phyloP scores from a whole-genome alignment of 257 asterid genomes.

The Petunia secreta region DNA sequence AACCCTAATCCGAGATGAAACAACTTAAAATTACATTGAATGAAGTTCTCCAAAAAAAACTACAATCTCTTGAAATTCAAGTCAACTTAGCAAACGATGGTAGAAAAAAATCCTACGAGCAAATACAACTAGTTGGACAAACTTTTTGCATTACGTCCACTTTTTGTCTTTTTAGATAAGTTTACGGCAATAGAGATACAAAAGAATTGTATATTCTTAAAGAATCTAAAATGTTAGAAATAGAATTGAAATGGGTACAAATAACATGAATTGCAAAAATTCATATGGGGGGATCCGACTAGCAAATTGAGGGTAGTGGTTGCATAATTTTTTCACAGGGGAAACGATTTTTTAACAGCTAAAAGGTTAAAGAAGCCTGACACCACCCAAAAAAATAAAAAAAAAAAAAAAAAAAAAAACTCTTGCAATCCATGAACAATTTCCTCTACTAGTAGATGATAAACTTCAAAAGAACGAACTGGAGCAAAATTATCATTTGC shows the following conservation, averaged over 20 bases:
- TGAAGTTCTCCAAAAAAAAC: too few species aligned
- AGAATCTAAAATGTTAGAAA: too few species aligned
- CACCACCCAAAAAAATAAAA: not conserved
- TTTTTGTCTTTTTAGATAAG: too few species aligned
- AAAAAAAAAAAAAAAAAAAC: not conserved
- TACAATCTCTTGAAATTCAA: too few species aligned
- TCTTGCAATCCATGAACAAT: not conserved
- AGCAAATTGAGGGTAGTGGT: not conserved
- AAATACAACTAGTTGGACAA: too few species aligned
- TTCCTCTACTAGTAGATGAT: not conserved
- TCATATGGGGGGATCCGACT: not conserved
- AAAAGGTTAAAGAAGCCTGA: not conserved
- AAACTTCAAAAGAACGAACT: not conserved
- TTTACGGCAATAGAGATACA: too few species aligned
- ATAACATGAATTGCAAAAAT: not conserved
- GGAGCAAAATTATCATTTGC: conserved; percentile 3
- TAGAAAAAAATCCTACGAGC: too few species aligned
- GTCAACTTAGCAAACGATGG: too few species aligned
- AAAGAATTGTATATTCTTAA: too few species aligned
- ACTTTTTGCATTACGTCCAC: too few species aligned
- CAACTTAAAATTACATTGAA: too few species aligned
- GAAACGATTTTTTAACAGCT: not conserved
- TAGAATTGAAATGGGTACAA: not conserved
- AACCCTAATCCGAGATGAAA: conserved; percentile 30
- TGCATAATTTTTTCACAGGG: not conserved